Conservation (phyloP, 495 filamentous ascomycete species). For the Lepidopterella palustris region DNA sequence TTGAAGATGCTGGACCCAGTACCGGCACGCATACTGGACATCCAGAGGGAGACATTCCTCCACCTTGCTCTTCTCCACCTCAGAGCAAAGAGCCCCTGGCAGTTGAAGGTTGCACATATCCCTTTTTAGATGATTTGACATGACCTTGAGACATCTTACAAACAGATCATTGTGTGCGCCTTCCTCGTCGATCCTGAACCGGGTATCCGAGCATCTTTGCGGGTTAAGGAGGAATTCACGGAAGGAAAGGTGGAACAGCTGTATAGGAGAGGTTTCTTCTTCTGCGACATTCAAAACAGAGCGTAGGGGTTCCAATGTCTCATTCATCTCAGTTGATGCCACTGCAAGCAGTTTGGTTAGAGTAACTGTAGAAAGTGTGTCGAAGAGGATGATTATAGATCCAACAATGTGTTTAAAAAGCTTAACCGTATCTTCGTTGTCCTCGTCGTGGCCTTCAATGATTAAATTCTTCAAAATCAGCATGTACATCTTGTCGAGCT, state of each 20-base stretch:
- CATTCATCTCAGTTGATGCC: constrained; percentile 4
- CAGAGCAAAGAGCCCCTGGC: background rate
- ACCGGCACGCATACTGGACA: background rate
- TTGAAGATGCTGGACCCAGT: background rate
- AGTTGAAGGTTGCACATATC: constrained; percentile 23
- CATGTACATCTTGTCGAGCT: constrained; percentile 21
- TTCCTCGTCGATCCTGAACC: constrained; percentile 39
- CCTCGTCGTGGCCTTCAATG: background rate
- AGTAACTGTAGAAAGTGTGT: constrained; percentile 29
- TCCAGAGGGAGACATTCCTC: background rate
- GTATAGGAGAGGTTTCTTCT: constrained; percentile 28
- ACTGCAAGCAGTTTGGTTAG: constrained; percentile 24
- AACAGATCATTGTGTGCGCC: constrained; percentile 18
- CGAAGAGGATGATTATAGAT: constrained; percentile 23
- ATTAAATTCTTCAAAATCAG: constrained; percentile 14
- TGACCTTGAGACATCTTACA: constrained; percentile 25
- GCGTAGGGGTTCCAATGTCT: constrained; percentile 28
- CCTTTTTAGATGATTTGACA: constrained; percentile 24
- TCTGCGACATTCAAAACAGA: constrained; percentile 36
- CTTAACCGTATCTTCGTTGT: constrained; percentile 6
- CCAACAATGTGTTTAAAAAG: constrained; percentile 32
- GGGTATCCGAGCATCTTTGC: constrained; percentile 23
- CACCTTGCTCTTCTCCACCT: background rate
- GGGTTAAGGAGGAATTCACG: constrained; percentile 45
- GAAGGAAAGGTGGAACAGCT: constrained; percentile 44